phyloP scores from a whole-genome alignment of 345 rosid genomes.

The Corymbia maculata region DNA sequence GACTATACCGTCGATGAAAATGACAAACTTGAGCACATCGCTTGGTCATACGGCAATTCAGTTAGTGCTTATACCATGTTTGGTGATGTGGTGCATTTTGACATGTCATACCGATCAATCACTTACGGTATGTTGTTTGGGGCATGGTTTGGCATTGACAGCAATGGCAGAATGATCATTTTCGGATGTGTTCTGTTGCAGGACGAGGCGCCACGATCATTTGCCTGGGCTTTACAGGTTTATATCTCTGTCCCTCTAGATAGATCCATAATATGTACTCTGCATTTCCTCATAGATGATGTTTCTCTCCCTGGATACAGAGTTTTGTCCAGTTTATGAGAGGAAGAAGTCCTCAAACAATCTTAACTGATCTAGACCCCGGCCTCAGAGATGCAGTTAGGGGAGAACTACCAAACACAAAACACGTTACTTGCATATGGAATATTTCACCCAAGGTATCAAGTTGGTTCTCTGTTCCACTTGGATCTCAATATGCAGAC shows the following conservation, averaged over 20 bases:
- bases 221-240: conserved; percentile 95
- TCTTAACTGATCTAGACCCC: conserved; percentile 72
- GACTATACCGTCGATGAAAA: conserved; percentile 58
- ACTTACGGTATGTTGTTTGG: conserved; percentile 81
- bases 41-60: conserved; percentile 77
- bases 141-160: conserved; percentile 69
- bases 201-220: conserved; percentile 60
- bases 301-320: conserved; percentile 47
- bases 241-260: conserved; percentile 1
- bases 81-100: conserved; percentile 79
- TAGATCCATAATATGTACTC: background rate
- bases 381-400: conserved; percentile 69
- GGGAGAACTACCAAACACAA: conserved; percentile 67
- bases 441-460: conserved; percentile 60
- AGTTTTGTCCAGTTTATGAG: conserved; percentile 75
- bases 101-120: conserved; percentile 63
- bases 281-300: conserved; percentile 10
- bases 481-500: conserved; percentile 69
- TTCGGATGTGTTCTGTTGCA: conserved; percentile 81
- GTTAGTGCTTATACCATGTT: conserved; percentile 42
- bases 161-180: conserved; percentile 52
- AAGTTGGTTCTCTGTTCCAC: conserved; percentile 70
- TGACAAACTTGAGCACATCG: conserved; percentile 68
- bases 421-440: conserved; percentile 61
- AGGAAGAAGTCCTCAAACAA: conserved; percentile 72